Base-by-base conservation (phyloP, 2,329 filamentous ascomycete genomes). In the Aureobasidium sp. region DNA sequence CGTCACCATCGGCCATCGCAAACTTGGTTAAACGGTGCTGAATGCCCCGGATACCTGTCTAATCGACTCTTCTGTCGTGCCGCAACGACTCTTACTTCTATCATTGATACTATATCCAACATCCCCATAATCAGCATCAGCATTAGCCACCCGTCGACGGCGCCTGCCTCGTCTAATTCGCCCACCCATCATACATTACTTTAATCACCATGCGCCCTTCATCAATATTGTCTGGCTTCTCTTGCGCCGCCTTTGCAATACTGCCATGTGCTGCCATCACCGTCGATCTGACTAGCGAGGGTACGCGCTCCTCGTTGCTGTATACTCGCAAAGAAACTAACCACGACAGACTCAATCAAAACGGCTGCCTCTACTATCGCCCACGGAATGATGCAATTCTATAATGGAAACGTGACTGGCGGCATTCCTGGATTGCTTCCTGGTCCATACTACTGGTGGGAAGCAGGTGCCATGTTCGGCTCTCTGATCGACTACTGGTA, bases 401-500 rank as follows among this genome's bases (percentile, higher is more conserved):
- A 84, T 68, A 73, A 72, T 42, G 82, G 82, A 19, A 81, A 84
- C 64, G 67, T 76, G 50, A 76, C 79, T 1, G 79, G 79, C 17
- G 73, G 75, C 9, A 78, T 78, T 22, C 80, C 80, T 9, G 82
- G 82, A 50, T 74, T 81, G 61, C 75, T 91, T 35, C 83, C 85
- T 3, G 72, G 79, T 31, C 87, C 87, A 64, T 87, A 87, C 71
- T 89, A 89, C 77, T 90, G 87, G 87, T 90, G 86, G 86, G 84
- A 89, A 69, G 83, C 82, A 19, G 72, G 71, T 22, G 71, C 68
- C 60, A 74, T 90, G 75, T 88, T 87, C 79, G 84, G 85, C 65
- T 82, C 85, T 0, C 76, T 88, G 67, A 78, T 90, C 47, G 85
- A 89, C 72, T 90, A 90, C 72, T 87, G 85, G 82, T 82, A 85